Conservation (phyloP, 2,329 filamentous ascomycete species). For the Tolypocladium tropicale region DNA sequence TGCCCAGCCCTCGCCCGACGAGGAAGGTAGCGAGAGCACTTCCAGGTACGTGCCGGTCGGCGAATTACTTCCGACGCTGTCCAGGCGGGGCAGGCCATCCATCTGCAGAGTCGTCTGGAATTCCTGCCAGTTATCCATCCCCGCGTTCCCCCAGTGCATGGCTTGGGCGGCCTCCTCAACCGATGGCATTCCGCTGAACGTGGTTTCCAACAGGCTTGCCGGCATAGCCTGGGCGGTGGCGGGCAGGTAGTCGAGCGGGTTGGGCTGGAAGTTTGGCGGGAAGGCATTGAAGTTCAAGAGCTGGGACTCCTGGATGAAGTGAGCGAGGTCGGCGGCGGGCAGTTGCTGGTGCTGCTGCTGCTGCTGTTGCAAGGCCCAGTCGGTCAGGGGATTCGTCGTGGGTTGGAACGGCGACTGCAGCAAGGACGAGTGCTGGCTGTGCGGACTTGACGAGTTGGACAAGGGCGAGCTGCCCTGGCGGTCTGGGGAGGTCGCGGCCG, state of each 20-base stretch:
- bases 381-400: conserved; percentile 41
- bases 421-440: conserved; percentile 36
- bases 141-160: conserved; percentile 48
- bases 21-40: conserved; percentile 69
- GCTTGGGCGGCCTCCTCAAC: conserved; percentile 45
- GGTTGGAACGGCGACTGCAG: conserved; percentile 46
- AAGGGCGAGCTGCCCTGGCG: conserved; percentile 37
- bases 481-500: conserved; percentile 39
- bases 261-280: conserved; percentile 40
- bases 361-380: conserved; percentile 52
- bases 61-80: conserved; percentile 34
- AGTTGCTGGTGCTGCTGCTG: conserved; percentile 33
- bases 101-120: conserved; percentile 55
- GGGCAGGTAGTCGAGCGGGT: conserved; percentile 50
- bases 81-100: conserved; percentile 30
- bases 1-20: conserved; percentile 81
- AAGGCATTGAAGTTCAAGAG: conserved; percentile 47
- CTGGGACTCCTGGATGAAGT: conserved; percentile 47
- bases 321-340: conserved; percentile 35
- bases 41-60: conserved; percentile 58
- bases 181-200: conserved; percentile 48
- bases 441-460: conserved; percentile 40
- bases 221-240: conserved; percentile 55
- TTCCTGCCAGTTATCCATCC: conserved; percentile 70
- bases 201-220: conserved; percentile 50